Evolutionary conservation across 495 filamentous ascomycete genomes (phyloP).

Genomic region (Trichocladium uniseriatum): DNA sequence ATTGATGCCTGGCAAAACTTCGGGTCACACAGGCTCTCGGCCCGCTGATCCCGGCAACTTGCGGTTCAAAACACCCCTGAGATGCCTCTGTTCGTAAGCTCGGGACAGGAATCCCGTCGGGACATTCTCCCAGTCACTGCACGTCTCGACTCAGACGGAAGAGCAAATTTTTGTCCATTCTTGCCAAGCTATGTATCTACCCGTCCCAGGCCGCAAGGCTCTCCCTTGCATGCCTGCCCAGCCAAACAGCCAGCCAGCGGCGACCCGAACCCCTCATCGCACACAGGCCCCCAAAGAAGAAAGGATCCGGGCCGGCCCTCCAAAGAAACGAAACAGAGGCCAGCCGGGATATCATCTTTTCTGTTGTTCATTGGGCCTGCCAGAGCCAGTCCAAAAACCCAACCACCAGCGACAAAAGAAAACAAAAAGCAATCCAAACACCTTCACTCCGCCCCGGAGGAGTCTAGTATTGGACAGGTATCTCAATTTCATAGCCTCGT

Average conservation of each 20-base stretch:
- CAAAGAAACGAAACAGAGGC: not conserved
- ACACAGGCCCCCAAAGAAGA: too few species aligned
- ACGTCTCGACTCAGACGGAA: too few species aligned
- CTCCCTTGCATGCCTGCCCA: too few species aligned
- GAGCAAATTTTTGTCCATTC: too few species aligned
- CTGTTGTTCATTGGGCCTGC: not conserved
- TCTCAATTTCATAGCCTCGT: constrained; percentile 27
- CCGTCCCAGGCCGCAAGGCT: too few species aligned
- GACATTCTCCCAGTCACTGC: too few species aligned
- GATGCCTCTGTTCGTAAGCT: not conserved
- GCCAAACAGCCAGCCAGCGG: too few species aligned
- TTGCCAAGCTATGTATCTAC: too few species aligned
- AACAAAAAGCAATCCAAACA: constrained; percentile 1
- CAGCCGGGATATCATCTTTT: not conserved
- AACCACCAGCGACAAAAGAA: not conserved
- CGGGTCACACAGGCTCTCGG: constrained; percentile 4
- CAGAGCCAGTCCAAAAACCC: not conserved
- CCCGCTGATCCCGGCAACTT: not conserved
- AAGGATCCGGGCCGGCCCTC: too few species aligned
- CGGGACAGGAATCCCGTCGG: too few species aligned
- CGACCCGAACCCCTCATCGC: too few species aligned
- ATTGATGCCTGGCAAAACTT: constrained; percentile 15
- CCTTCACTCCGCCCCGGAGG: not conserved
- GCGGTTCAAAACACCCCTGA: not conserved
- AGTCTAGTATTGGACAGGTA: constrained; percentile 21